phyloP scores from a whole-genome alignment of 2,329 filamentous ascomycete species.

The Aspergillus glaucus region DNA sequence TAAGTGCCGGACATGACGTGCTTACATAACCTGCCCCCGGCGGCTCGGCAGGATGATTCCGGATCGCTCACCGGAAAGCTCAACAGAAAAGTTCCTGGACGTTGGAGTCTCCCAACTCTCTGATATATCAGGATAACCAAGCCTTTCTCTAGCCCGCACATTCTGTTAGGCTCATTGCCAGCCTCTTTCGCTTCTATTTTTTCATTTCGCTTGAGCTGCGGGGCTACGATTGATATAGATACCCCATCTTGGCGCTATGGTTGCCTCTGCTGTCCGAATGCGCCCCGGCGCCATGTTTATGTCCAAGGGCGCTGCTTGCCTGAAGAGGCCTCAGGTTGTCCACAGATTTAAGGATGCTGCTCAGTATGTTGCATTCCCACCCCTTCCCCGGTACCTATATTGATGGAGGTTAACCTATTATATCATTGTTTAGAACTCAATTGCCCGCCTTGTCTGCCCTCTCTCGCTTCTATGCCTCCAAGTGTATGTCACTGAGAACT shows the following conservation, averaged over 20 bases:
- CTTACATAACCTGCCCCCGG: constrained; percentile 17
- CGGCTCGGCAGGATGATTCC: constrained; percentile 24
- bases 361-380: constrained; percentile 28
- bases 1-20: constrained; percentile 12
- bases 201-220: constrained; percentile 16
- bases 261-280: constrained; percentile 45
- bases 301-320: constrained; percentile 34
- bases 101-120: constrained; percentile 20
- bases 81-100: constrained; percentile 37
- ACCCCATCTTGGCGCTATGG: constrained; percentile 44
- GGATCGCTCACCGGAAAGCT: constrained; percentile 35
- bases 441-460: constrained; percentile 54
- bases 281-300: constrained; percentile 40
- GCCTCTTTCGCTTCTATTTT: constrained; percentile 12
- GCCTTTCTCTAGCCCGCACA: constrained; percentile 10
- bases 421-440: constrained; percentile 26
- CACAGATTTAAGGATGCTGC: constrained; percentile 38
- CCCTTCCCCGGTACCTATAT: background rate
- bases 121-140: constrained; percentile 21
- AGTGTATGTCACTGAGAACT: constrained; percentile 46
- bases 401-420: constrained; percentile 15
- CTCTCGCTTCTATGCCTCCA: constrained; percentile 62
- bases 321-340: constrained; percentile 41
- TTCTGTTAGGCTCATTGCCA: constrained; percentile 15
- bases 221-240: constrained; percentile 15